These are phyloP conservation scores for Persicaria maculosa DNA, from an alignment of 148 eudicot species.

Conservation along the genomic window DNA sequence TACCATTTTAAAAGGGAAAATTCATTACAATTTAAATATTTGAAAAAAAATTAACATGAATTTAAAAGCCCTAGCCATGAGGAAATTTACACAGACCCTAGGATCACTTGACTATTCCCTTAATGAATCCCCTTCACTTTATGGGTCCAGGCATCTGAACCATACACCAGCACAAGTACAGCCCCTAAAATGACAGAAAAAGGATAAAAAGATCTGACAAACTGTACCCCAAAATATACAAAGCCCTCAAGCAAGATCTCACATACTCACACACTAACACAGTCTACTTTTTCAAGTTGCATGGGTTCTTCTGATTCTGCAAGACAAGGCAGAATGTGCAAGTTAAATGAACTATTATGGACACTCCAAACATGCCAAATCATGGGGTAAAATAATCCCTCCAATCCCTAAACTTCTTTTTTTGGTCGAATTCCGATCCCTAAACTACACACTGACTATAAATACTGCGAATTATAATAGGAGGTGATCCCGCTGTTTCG, in stretches of 20 bases:
- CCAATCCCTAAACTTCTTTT: background rate
- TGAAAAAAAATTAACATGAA: background rate
- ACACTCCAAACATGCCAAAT: conserved; percentile 6
- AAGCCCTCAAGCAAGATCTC: conserved; percentile 9
- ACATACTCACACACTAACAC: background rate
- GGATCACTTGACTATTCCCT: background rate
- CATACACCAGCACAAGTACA: background rate
- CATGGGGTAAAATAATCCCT: background rate
- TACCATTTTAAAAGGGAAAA: background rate
- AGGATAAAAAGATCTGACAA: background rate
- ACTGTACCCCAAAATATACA: conserved; percentile 10
- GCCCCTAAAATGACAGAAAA: background rate
- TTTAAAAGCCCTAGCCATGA: conserved; percentile 7
- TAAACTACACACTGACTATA: background rate
- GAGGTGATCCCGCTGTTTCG: background rate
- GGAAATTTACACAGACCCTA: background rate
- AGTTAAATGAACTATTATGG: conserved; percentile 9
- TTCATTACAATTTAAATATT: background rate
- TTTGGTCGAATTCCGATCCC: background rate
- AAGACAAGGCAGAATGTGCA: background rate
- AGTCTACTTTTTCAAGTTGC: background rate
- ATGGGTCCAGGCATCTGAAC: background rate
- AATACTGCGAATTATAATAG: conserved; percentile 6
- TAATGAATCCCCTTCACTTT: background rate
- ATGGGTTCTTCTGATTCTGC: conserved; percentile 8